These are phyloP conservation scores for Lyophyllum atratum DNA, from an alignment of 768 basidiomycete species.

Conservation along the genomic window DNA sequence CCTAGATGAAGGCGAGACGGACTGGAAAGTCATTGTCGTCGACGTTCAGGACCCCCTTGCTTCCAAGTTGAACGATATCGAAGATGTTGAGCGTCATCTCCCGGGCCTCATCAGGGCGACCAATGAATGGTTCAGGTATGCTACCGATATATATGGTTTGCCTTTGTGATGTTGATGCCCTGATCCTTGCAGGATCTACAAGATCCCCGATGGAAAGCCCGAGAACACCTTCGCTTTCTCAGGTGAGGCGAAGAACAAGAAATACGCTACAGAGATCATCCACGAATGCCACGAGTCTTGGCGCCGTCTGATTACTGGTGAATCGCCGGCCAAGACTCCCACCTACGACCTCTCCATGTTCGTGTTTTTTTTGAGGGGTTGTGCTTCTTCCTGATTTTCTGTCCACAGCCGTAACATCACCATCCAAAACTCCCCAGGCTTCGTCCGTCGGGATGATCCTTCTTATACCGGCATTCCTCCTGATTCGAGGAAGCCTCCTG, in stretches of 20 bases:
- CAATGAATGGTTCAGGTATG: conserved; percentile 97
- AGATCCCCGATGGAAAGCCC: conserved; percentile 93
- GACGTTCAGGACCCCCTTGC: conserved; percentile 96
- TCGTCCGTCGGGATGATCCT: conserved; percentile 61
- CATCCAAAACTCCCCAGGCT: conserved; percentile 71
- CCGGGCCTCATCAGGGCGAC: conserved; percentile 96
- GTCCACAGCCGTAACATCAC: conserved; percentile 76
- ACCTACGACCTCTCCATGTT: conserved; percentile 85
- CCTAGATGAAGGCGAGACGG: conserved; percentile 98
- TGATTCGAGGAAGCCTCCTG: conserved; percentile 83
- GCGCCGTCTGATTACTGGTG: conserved; percentile 88
- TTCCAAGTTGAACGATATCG: conserved; percentile 95
- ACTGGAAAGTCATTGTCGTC: conserved; percentile 99
- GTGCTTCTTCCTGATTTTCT: conserved; percentile 3
- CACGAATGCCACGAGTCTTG: conserved; percentile 99
- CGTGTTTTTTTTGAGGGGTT: conserved; percentile 28
- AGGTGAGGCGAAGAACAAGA: conserved; percentile 99
- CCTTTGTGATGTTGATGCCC: conserved; percentile 1
- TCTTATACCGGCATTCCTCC: conserved; percentile 66
- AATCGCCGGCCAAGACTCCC: conserved; percentile 70
- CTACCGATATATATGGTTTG: conserved; percentile 12
- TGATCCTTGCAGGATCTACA: conserved; percentile 72
- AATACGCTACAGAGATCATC: conserved; percentile 98
- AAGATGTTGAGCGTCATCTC: conserved; percentile 97
- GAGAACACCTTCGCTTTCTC: conserved; percentile 99